Evolutionary conservation across 139 green algal species (phyloP).

Genomic region (Chlorella sp.): DNA sequence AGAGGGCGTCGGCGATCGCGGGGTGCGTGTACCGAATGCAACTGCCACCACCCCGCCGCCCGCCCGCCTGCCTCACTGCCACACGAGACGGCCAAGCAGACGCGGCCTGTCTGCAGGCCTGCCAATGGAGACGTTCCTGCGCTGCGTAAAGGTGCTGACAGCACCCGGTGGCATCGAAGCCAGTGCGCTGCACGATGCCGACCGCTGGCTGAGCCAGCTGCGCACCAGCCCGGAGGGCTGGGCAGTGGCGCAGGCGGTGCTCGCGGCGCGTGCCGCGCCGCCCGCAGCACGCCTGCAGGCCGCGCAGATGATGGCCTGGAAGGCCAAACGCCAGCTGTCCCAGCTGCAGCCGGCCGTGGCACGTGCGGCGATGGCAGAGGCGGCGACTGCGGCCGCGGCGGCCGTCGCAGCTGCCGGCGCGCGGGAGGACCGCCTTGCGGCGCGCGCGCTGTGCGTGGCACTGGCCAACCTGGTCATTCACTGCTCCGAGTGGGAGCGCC

Average conservation of each 20-base stretch:
- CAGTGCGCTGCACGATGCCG: background rate
- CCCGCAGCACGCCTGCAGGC: constrained; percentile 19
- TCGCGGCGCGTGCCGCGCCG: background rate
- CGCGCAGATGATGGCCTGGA: constrained; percentile 23
- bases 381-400: background rate
- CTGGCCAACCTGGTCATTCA: constrained; percentile 29
- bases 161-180: background rate
- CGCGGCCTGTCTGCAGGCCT: no score
- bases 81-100: no score
- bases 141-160: background rate
- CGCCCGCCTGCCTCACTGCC: no score
- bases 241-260: background rate
- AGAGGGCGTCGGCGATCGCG: no score
- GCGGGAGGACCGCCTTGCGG: background rate
- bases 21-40: no score
- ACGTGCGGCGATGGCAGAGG: constrained; percentile 11
- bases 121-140: no score
- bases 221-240: constrained; percentile 1
- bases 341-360: constrained; percentile 27
- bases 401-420: background rate
- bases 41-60: no score
- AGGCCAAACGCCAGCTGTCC: constrained; percentile 25
- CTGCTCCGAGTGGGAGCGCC: constrained; percentile 8
- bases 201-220: constrained; percentile 23
- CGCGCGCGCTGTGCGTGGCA: background rate